These are phyloP conservation scores for Sporodiniella umbellata DNA, from an alignment of 371 early-diverging fungal species.

Conservation along the genomic window DNA sequence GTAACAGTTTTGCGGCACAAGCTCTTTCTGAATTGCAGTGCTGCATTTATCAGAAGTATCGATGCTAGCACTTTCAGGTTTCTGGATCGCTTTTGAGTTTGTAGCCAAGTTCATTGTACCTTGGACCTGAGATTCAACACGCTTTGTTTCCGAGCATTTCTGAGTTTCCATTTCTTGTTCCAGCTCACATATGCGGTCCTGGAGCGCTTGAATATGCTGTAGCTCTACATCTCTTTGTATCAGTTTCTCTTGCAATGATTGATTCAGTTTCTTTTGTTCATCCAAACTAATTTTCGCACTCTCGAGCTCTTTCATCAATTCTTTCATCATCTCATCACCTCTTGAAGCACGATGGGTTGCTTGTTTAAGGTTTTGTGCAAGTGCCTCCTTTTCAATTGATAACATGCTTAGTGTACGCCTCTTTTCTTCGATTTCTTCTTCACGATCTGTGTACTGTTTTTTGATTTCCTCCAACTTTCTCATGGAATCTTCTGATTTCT, in stretches of 20 bases:
- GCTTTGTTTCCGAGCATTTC: background rate
- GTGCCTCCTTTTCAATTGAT: constrained; percentile 20
- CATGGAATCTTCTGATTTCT: constrained; percentile 25
- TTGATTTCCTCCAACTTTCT: constrained; percentile 31
- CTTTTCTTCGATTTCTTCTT: constrained; percentile 30
- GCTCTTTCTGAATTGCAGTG: constrained; percentile 21
- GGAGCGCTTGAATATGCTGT: constrained; percentile 12
- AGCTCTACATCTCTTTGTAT: constrained; percentile 11
- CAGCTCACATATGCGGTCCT: constrained; percentile 20
- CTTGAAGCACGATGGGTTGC: constrained; percentile 20
- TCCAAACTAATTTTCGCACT: constrained; percentile 11
- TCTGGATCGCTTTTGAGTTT: constrained; percentile 10
- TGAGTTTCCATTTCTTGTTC: constrained; percentile 20
- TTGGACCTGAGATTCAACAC: too few species aligned
- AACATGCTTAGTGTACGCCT: constrained; percentile 17
- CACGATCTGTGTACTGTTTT: constrained; percentile 22
- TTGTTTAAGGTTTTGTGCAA: constrained; percentile 16
- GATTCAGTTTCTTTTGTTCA: constrained; percentile 1
- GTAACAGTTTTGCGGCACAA: constrained; percentile 9
- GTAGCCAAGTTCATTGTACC: too few species aligned
- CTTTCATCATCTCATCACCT: constrained; percentile 14
- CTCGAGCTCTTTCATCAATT: constrained; percentile 11
- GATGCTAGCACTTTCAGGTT: constrained; percentile 16
- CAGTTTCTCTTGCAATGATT: constrained; percentile 5
- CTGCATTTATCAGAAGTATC: constrained; percentile 19